Conservation (phyloP, 169 alveolate genomes). For the Babesia ovis region DNA sequence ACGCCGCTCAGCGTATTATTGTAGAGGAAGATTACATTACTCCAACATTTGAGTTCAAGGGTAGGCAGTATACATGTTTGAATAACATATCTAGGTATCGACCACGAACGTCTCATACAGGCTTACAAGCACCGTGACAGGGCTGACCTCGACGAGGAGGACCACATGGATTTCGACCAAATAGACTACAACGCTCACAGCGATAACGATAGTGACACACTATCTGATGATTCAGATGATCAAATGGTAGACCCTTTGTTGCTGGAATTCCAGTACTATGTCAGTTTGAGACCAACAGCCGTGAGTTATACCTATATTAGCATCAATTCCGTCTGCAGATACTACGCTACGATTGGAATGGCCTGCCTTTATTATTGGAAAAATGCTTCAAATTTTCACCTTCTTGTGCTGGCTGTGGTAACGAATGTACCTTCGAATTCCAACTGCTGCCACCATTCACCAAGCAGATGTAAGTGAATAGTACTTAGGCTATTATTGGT, state of each 20-base stretch:
- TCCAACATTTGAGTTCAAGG: not conserved
- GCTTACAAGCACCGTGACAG: conserved; percentile 39
- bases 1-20: not conserved
- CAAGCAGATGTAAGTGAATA: conserved; percentile 19
- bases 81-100: not conserved
- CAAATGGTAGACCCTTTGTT: conserved; percentile 12
- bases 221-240: conserved; percentile 23
- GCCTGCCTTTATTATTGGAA: conserved; percentile 28
- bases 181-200: not conserved
- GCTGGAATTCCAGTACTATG: conserved; percentile 41
- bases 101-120: conserved; percentile 6
- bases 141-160: conserved; percentile 64
- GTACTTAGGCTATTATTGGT: no score
- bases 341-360: conserved; percentile 37
- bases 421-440: conserved; percentile 33
- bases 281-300: conserved; percentile 20
- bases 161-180: conserved; percentile 40
- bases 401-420: conserved; percentile 22
- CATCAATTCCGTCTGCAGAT: conserved; percentile 6
- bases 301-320: conserved; percentile 19
- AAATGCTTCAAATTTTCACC: not conserved
- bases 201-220: not conserved
- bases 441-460: conserved; percentile 50
- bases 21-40: conserved; percentile 21
- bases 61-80: not conserved